Base-by-base conservation (phyloP, 2,329 filamentous ascomycete genomes). In the Monilinia vaccinii-corymbosi region DNA sequence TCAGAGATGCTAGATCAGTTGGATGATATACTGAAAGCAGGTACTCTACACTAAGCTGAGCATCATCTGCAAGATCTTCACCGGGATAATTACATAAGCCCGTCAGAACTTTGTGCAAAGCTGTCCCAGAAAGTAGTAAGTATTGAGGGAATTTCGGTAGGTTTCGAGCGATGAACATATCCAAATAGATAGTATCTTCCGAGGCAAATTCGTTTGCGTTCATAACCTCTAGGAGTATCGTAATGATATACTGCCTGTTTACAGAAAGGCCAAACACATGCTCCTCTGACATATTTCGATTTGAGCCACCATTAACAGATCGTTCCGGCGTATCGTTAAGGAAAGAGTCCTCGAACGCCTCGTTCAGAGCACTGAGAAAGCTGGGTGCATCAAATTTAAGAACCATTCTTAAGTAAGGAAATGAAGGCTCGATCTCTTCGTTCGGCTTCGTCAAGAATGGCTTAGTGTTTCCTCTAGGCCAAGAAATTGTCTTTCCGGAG, bases 111-210 rank as follows among this genome's bases (percentile, higher is more conserved):
- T 85, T 86, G 61, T 91, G 89, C 0, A 99, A 79, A 1, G 89
- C 88, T 2, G 89, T 91, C 21, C 92, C 94, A 0, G 93, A 89
- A 50, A 99, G 83, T 13, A 97, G 81, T 55, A 99, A 86, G 69
- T 97, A 97, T 71, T 97, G 93, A 1, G 92, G 91, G 70, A 96
- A 99, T 72, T 99, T 99, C 4, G 95, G 90, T 53, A 99, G 76
- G 71, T 96, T 99, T 60, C 94, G 85, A 21, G 94, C 93, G 71
- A 99, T 88, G 70, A 99, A 99, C 91, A 99, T 99, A 74, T 99
- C 91, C 48, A 99, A 81, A 73, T 96, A 99, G 60, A 99, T 89
- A 14, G 89, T 92, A 70, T 97, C 91, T 62, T 88, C 84, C 0
- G 85, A 75, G 0, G 85, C 82, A 73, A 96, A 97, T 50, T 89